phyloP scores from a whole-genome alignment of 257 asterid genomes.

The Primulina tabacum region DNA sequence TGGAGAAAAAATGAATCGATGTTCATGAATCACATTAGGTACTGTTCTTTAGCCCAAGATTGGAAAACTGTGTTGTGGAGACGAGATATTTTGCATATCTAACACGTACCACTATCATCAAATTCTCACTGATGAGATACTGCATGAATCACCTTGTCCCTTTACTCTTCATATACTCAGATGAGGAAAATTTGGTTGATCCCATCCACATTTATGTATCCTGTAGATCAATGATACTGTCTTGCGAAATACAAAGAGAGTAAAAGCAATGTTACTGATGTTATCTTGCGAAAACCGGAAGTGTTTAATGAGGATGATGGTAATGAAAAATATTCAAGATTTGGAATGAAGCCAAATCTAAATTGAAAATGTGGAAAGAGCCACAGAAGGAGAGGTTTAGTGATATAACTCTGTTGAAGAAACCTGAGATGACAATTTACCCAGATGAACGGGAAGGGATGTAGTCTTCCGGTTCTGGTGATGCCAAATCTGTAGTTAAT shows the following conservation, averaged over 20 bases:
- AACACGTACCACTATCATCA: neutral
- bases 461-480: constrained; percentile 26
- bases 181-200: too few relatives aligned
- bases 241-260: constrained; percentile 22
- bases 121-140: neutral
- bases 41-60: neutral
- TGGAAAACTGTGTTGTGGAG: neutral
- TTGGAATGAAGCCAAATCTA: constrained; percentile 68
- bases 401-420: constrained; percentile 71
- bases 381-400: constrained; percentile 57
- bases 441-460: constrained; percentile 31
- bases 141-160: too few relatives aligned
- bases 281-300: constrained; percentile 74
- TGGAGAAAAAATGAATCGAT: neutral
- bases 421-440: constrained; percentile 45
- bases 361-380: constrained; percentile 59
- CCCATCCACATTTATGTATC: too few relatives aligned
- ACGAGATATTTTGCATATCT: neutral
- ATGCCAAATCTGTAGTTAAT: constrained; percentile 23
- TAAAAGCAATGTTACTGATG: constrained; percentile 64
- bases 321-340: constrained; percentile 41
- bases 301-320: constrained; percentile 44
- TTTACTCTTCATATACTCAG: too few relatives aligned
- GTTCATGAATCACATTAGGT: neutral
- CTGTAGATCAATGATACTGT: too few relatives aligned